A percentile compares a stretch with the other conserved stretches of the same genome.
Conservation (phyloP, 2,329 filamentous ascomycete genomes). For the Colletotrichum phormii region DNA sequence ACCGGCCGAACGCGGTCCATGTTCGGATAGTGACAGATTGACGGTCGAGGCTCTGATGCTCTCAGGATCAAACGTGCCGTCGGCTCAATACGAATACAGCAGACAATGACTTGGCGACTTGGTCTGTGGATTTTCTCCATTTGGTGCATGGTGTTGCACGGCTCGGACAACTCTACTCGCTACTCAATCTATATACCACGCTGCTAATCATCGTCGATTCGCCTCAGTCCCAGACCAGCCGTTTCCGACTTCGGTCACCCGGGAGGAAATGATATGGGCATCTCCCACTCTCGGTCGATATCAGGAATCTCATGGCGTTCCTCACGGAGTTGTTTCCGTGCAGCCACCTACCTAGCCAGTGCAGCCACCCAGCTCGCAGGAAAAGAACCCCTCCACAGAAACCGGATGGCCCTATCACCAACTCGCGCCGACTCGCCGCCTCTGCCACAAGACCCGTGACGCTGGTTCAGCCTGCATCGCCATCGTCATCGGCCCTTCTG, state of each 20-base stretch:
- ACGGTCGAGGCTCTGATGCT: neutral
- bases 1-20: neutral
- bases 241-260: neutral
- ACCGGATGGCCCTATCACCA: neutral
- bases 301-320: neutral
- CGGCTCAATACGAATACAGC: neutral
- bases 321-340: neutral
- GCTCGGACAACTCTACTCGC: neutral
- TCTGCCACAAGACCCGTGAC: constrained; percentile 8
- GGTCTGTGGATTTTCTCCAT: neutral
- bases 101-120: neutral
- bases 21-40: neutral
- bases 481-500: constrained; percentile 10
- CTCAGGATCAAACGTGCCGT: neutral
- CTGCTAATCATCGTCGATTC: neutral
- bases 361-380: neutral
- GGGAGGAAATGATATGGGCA: too few relatives aligned
- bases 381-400: neutral
- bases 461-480: constrained; percentile 14
- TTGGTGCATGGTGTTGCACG: too few relatives aligned
- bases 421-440: constrained; percentile 8
- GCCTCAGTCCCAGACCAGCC: neutral
- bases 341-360: neutral
- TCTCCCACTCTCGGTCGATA: neutral
- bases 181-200: neutral